phyloP scores from a whole-genome alignment of 805 yeast genomes.

The Pichia californica region DNA sequence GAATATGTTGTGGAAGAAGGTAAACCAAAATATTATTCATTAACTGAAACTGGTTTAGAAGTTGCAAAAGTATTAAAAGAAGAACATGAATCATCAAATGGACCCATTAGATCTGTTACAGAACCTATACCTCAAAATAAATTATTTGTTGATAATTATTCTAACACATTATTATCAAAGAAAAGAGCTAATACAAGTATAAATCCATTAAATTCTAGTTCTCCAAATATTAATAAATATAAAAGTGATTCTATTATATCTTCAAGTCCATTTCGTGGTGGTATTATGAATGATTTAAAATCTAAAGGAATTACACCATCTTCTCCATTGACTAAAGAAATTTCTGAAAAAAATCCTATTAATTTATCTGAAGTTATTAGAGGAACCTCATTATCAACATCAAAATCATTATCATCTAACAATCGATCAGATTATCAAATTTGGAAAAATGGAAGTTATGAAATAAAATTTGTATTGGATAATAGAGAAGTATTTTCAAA shows the following conservation, averaged over 20 bases:
- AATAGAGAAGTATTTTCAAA: constrained; percentile 73
- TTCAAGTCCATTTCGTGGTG: constrained; percentile 8
- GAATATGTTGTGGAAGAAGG: constrained; percentile 53
- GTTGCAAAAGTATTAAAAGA: constrained; percentile 52
- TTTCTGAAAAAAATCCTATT: not conserved
- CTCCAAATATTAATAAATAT: not conserved
- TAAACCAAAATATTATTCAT: constrained; percentile 50
- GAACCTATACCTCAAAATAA: not conserved
- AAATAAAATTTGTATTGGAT: constrained; percentile 61
- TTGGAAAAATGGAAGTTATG: constrained; percentile 62
- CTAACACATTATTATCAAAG: too few species aligned
- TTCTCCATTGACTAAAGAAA: not conserved
- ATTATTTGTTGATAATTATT: too few species aligned
- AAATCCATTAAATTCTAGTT: constrained; percentile 6
- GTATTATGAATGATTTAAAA: constrained; percentile 1
- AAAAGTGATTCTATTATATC: not conserved
- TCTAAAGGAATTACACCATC: not conserved
- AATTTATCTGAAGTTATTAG: too few species aligned
- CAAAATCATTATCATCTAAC: not conserved
- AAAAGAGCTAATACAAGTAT: too few species aligned
- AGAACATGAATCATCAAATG: constrained; percentile 19
- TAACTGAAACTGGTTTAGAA: constrained; percentile 65
- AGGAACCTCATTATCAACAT: too few species aligned
- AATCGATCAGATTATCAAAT: constrained; percentile 29
- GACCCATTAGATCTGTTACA: not conserved